phyloP scores from a whole-genome alignment of 2,329 filamentous ascomycete genomes.

The Exophiala bonariae region DNA sequence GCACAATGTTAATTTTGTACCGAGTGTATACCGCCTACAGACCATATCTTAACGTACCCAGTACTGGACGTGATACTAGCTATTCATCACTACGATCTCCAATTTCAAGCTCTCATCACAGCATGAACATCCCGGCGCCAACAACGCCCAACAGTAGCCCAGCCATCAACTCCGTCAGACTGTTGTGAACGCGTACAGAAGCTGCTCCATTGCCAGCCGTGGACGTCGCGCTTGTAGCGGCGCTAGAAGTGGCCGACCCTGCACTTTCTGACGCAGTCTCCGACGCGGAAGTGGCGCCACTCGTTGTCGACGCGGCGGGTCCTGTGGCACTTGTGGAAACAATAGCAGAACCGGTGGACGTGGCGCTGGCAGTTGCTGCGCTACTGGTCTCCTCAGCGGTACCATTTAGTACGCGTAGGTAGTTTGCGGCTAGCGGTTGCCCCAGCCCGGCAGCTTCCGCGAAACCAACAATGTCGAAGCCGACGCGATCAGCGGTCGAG shows the following conservation, averaged over 20 bases:
- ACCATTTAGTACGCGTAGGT: conserved; percentile 32
- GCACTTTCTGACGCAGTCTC: background rate
- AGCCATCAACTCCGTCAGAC: background rate
- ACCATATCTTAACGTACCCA: too few species aligned
- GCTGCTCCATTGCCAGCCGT: background rate
- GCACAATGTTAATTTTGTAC: too few species aligned
- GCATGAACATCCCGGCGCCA: background rate
- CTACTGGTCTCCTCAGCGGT: background rate
- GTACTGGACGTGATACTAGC: too few species aligned
- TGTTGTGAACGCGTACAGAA: background rate
- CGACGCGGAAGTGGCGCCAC: background rate
- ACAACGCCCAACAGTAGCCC: background rate
- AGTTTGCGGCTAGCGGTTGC: conserved; percentile 37
- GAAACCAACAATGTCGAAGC: conserved; percentile 38
- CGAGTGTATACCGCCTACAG: too few species aligned
- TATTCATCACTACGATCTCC: too few species aligned
- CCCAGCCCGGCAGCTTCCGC: conserved; percentile 31
- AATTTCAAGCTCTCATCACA: too few species aligned
- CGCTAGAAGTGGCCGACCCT: background rate
- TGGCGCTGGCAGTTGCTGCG: background rate
- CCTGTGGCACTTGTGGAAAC: background rate
- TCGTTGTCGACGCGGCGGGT: background rate
- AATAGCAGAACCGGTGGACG: background rate
- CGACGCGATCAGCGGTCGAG: conserved; percentile 27
- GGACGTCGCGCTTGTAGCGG: background rate